Percentiles rank a stretch among this genome's conserved stretches.
These are phyloP conservation scores for Chloroidium sp. DNA, from an alignment of 163 green algal species.

Conservation along the genomic window DNA sequence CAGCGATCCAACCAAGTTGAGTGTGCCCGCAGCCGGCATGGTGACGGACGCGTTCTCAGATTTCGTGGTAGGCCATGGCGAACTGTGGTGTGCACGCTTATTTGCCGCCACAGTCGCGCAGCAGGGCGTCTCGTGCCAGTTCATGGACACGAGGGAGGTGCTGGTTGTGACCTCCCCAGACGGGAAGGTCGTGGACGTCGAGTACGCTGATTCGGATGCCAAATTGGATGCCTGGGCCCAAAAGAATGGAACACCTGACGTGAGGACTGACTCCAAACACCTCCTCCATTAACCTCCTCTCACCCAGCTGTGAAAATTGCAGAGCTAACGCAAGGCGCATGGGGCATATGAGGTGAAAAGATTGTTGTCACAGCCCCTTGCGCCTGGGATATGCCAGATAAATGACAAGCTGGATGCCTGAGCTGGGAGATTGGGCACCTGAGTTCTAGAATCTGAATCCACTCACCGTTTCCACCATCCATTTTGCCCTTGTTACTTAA, in stretches of 20 bases:
- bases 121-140: slow-evolving; percentile 34
- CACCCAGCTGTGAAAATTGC: too few relatives aligned
- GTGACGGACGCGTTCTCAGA: slow-evolving; percentile 87
- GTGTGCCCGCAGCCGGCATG: slow-evolving; percentile 56
- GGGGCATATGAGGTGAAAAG: too few relatives aligned
- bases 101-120: slow-evolving; percentile 54
- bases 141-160: slow-evolving; percentile 87
- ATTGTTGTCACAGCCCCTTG: too few relatives aligned
- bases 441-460: too few relatives aligned
- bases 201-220: slow-evolving; percentile 57
- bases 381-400: too few relatives aligned
- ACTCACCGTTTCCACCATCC: too few relatives aligned
- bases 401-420: too few relatives aligned
- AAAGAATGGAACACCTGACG: slow-evolving; percentile 19
- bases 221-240: slow-evolving; percentile 33
- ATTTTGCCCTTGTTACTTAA: too few relatives aligned
- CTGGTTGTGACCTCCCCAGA: slow-evolving; percentile 65
- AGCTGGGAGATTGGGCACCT: too few relatives aligned
- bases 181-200: slow-evolving; percentile 74
- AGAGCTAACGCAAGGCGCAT: too few relatives aligned
- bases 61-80: slow-evolving; percentile 94
- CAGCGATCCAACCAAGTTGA: background rate
- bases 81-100: slow-evolving; percentile 90
- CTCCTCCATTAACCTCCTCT: too few relatives aligned
- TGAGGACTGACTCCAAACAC: background rate